Evolutionary conservation across 2,329 filamentous ascomycete species (phyloP).

Genomic region (Xylaria hypoxylon): DNA sequence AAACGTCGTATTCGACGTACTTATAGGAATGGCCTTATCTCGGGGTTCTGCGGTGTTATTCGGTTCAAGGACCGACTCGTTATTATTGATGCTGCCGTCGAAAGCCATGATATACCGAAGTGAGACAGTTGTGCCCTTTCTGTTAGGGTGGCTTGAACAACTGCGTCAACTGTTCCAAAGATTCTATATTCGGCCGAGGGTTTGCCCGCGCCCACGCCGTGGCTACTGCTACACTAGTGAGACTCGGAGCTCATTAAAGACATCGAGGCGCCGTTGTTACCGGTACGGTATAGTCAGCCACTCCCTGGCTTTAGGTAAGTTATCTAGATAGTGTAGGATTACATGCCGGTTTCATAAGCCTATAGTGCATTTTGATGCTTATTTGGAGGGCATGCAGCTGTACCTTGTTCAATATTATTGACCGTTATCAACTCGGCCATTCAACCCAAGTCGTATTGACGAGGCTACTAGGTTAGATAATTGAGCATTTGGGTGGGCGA

Average conservation of each 20-base stretch:
- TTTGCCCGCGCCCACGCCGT: conserved; percentile 46
- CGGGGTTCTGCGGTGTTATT: conserved; percentile 30
- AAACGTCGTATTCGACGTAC: conserved; percentile 20
- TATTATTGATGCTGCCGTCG: conserved; percentile 23
- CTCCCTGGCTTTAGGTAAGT: not conserved
- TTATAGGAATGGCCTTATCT: conserved; percentile 24
- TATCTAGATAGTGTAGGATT: conserved; percentile 1
- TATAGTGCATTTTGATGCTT: conserved; percentile 7
- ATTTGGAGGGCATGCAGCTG: conserved; percentile 3
- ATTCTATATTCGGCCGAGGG: conserved; percentile 48
- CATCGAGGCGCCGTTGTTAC: conserved; percentile 42
- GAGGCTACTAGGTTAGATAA: not conserved
- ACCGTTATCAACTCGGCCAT: conserved; percentile 2
- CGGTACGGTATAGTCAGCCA: conserved; percentile 12
- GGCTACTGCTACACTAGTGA: conserved; percentile 38
- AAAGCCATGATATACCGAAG: conserved; percentile 23
- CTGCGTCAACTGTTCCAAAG: conserved; percentile 42
- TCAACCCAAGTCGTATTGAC: not conserved
- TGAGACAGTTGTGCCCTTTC: conserved; percentile 38
- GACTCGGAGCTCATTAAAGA: conserved; percentile 42
- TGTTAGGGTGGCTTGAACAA: conserved; percentile 42
- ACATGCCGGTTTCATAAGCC: conserved; percentile 6
- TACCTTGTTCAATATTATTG: not conserved
- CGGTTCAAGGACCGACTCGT: conserved; percentile 31
- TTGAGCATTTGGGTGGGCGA: not conserved